Base-by-base conservation (phyloP, 1,284 basidiomycete genomes). In the Schizophyllum commune region DNA sequence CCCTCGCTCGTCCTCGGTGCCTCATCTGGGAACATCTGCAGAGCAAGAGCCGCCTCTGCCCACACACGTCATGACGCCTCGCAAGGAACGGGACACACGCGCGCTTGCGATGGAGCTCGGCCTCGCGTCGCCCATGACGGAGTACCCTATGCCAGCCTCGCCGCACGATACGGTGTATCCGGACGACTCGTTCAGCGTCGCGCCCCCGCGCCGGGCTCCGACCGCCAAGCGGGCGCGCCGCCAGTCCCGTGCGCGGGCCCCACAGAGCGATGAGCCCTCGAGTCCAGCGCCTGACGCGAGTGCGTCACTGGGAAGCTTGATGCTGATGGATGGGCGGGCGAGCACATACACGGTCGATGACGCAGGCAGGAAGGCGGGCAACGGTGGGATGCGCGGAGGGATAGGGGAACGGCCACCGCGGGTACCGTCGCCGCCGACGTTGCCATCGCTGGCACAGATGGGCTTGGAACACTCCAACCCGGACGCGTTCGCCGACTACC, bases 401-500 rank as follows among this genome's bases (percentile, higher is more conserved):
- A 55, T 60, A 57, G 8, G 52, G 47, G 51, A 56, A 64, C 51
- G 53, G 68, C 86, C 88, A n/a, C 89, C 89, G 15, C 80, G 86
- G 1, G 88, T 91, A 22, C 89, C 89, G 3, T 87, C 88, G 3
- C 89, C 89, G 2, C 87, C 87, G 15, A 78, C 82, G n/a, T 69
- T 91, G 58, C 89, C 87, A 7, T 88, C 88, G 33, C 70, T 91
- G 58, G 77, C 86, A 6, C 89, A 91, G 72, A 90, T 91, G 88
- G 89, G 81, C 58, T 67, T 91, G 69, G 78, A 82, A 57, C 85
- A 88, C 64, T 71, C 74, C 2, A 83, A 87, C 62, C 79, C 82
- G 11, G 80, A 84, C 56, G 84, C 78, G 5, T 88, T 81, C 70
- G 80, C 74, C 1, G 82, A 83, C 52, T 91, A 91, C 64, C 78